Percentiles rank a stretch among this genome's conserved stretches.
Evolutionary conservation across 257 asterid species (phyloP).

Genomic region (Nicotiana tabacum): DNA sequence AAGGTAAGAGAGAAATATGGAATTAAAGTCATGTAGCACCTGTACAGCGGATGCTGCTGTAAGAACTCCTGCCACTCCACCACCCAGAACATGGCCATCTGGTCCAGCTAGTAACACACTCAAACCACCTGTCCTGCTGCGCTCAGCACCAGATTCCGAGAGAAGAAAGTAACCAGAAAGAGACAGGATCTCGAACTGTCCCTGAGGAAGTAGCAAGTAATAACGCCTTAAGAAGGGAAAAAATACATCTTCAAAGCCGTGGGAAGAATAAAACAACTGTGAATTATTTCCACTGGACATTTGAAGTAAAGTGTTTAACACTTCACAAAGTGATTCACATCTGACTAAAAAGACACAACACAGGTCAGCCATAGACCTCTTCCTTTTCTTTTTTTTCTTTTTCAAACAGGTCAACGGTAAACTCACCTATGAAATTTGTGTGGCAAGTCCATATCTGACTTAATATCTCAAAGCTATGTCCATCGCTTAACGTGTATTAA

Average conservation of each 20-base stretch:
- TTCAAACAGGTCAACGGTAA: not conserved
- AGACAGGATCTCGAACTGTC: constrained; percentile 22
- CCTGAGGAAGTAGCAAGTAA: constrained; percentile 13
- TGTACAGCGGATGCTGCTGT: constrained; percentile 17
- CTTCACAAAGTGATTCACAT: not conserved
- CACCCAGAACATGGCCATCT: constrained; percentile 18
- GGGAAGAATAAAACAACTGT: not conserved
- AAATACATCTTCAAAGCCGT: not conserved
- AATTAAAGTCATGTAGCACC: constrained; percentile 11
- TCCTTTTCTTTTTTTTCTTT: too few species aligned
- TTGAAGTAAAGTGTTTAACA: not conserved
- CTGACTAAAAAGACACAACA: not conserved
- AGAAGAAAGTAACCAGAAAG: constrained; percentile 17
- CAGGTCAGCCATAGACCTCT: not conserved
- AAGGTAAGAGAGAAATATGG: not conserved
- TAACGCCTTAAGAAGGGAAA: not conserved
- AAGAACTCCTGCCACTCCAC: constrained; percentile 20
- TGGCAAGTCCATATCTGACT: not conserved
- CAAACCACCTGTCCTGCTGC: constrained; percentile 19
- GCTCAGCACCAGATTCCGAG: constrained; percentile 16
- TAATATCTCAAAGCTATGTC: not conserved
- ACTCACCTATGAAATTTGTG: not conserved
- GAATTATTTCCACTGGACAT: not conserved
- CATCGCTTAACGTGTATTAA: not conserved
- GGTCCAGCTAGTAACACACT: constrained; percentile 17